Evolutionary conservation across 1,139 yeast genomes (phyloP), one percentile per base, ranked within the genome.

Genomic region (Blastobotrys malaysiensis): DNA sequence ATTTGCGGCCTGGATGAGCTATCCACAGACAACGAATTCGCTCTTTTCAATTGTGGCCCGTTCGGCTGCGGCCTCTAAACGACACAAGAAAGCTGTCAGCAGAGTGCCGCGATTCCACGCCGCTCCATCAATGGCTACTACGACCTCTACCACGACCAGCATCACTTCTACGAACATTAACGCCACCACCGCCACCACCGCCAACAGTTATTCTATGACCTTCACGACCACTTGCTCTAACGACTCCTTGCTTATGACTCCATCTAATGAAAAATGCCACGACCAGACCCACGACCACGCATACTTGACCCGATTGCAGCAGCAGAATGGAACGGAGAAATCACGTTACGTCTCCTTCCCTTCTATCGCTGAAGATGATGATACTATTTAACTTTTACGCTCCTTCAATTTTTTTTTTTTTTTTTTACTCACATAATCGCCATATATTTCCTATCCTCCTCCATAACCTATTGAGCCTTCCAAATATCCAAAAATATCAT

Each of bases 341-440:
- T 26, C 31, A 26, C 31, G 49, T 50, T 59, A 59, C 45, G 51
- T 59, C 48, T 59, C 61, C 6, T 59, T 59, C 43, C 61, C 61
- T 7, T 46, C 59, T n/a, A 57, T 59, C 45, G 56, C 44, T 46
- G 61, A 58, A 45, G 53, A 51, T 26, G 52, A 53, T 4, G 53
- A 55, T 9, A 43, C 22, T 43, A 19, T 20, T 43, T 43, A 19
- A 19, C 45, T 43, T 3, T 9, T 5, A 2, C 43, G 3, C 19
- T 24, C 46, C 16, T 43, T 21, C 9, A 24, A 50, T 36, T 39
- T 13, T 22, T 14, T 48, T 13, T 43, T 24, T 44, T 44, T 44
- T 26, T 11, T 49, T 24, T 43, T 21, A 5, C 24, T 22, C 24
- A 5, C 24, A 22, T 22, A n/a, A n/a, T n/a, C n/a, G n/a, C n/a